These are phyloP conservation scores for Fallopia convolvulus DNA, from an alignment of 148 eudicot genomes.

Conservation along the genomic window DNA sequence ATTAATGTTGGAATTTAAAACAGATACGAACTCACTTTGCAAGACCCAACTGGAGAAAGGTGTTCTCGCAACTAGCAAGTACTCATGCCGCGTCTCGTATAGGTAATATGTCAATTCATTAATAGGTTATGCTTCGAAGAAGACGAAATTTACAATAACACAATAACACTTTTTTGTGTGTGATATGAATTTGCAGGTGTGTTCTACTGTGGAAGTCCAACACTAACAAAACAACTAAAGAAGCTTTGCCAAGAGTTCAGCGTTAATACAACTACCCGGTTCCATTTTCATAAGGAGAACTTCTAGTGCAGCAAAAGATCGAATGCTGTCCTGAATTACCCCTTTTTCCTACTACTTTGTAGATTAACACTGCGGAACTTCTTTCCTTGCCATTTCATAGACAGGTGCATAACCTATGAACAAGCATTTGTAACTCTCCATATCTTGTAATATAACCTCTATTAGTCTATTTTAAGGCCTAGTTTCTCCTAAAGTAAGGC, in stretches of 20 bases:
- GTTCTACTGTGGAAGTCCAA: constrained; percentile 88
- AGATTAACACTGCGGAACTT: constrained; percentile 11
- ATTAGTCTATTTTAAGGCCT: neutral
- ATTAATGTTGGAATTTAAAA: constrained; percentile 4
- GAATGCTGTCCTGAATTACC: neutral
- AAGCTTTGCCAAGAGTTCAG: constrained; percentile 78
- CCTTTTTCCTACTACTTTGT: constrained; percentile 14
- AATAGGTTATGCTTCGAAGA: neutral
- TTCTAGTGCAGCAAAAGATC: constrained; percentile 30
- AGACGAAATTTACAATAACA: neutral
- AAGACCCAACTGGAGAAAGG: constrained; percentile 98
- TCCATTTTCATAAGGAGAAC: constrained; percentile 91
- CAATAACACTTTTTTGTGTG: neutral
- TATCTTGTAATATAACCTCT: neutral
- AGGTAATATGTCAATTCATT: constrained; percentile 31
- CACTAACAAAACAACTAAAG: constrained; percentile 49
- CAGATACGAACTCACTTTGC: constrained; percentile 96
- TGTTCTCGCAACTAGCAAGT: constrained; percentile 45
- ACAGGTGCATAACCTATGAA: neutral
- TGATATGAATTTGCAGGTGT: constrained; percentile 52
- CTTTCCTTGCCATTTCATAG: neutral
- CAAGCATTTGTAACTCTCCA: neutral
- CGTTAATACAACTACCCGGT: constrained; percentile 58
- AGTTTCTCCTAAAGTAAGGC: too few species aligned
- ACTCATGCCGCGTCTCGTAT: constrained; percentile 45